Base-by-base conservation (phyloP, 1,284 basidiomycete genomes). In the Phaffia rhodozyma region DNA sequence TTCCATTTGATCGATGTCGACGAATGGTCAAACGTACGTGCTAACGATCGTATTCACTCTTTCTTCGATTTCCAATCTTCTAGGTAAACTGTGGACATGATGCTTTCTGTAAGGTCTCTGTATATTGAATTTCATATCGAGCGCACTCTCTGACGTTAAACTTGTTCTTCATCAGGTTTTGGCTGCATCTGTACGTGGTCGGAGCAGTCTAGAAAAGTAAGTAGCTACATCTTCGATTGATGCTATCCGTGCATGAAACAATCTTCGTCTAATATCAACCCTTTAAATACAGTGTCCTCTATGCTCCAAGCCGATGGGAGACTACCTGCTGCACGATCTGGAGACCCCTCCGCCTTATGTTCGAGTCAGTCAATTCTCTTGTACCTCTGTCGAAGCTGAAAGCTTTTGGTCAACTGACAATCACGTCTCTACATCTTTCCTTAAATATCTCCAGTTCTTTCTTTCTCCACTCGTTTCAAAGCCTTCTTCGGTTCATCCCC, bases 111-210 rank as follows among this genome's bases (percentile, higher is more conserved):
- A 43, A 53, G 75, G 11, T 5, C 20, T 47, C 23, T 3, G 38
- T 21, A 23, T 54, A 21, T 30, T 6, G 2, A 3, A 23, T 4
- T 7, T 43, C 23, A n/a, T 29, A 27, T 21, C 20, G 23, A 25
- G 51, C 11, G 32, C 48, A 53, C 48, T 60, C 25, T n/a, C 47
- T 38, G 16, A 49, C 30, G 29, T 34, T n/a, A n/a, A 61, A 67
- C 29, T 25, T 38, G 27, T 27, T 61, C 16, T 51, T 54, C 32
- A 20, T 9, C 67, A 76, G 90, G 38, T 71, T 91, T 92, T 69
- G 86, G 87, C 66, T 93, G 90, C 73, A 80, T 92, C 21, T 77
- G 86, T 54, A 77, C 89, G 1, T 92, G 89, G 90, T 82, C 86
- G 47, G 86, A 89, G 84, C 72, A 75, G 79, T 77, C 66, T 5